These are phyloP conservation scores for Scenedesmus sp. DNA, from an alignment of 163 green algal genomes.

Conservation along the genomic window DNA sequence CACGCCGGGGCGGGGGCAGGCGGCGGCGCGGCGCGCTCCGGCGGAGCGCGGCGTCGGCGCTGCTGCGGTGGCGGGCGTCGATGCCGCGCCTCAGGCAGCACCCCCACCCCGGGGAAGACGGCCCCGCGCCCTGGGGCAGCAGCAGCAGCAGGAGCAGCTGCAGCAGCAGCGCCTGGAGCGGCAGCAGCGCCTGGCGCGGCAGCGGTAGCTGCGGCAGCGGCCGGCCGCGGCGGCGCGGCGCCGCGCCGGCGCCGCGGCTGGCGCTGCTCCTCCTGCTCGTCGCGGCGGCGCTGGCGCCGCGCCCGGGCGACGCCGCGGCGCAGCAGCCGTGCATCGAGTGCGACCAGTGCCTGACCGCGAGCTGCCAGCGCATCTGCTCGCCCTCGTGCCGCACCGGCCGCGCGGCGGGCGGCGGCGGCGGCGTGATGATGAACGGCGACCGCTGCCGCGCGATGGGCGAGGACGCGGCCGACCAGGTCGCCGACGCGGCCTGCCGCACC, in stretches of 20 bases:
- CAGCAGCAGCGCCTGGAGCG: constrained; percentile 2
- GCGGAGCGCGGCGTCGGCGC: no score
- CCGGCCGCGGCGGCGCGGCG: no score
- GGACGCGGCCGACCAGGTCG: constrained; percentile 13
- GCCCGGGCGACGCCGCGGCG: no score
- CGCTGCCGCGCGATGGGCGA: constrained; percentile 8
- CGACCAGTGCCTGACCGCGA: constrained; percentile 22
- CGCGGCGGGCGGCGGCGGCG: not conserved
- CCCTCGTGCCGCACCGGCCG: not conserved
- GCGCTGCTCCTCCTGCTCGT: not conserved
- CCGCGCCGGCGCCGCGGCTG: not conserved
- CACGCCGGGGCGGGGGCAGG: no score
- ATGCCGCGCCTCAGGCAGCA: constrained; percentile 3
- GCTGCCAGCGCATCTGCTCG: constrained; percentile 23
- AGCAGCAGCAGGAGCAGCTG: constrained; percentile 2
- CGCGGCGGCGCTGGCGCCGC: not conserved
- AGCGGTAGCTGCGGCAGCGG: constrained; percentile 1
- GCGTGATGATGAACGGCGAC: not conserved
- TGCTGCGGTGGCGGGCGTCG: no score
- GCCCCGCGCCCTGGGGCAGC: not conserved
- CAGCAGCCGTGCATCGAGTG: constrained; percentile 26
- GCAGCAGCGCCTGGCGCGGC: not conserved
- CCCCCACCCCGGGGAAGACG: not conserved
- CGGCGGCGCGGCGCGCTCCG: no score
- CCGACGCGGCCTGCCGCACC: constrained; percentile 2